Percentiles rank a stretch among this genome's conserved stretches.
Conservation (phyloP, 2,329 filamentous ascomycete genomes). For the Tolypocladium paradoxum region DNA sequence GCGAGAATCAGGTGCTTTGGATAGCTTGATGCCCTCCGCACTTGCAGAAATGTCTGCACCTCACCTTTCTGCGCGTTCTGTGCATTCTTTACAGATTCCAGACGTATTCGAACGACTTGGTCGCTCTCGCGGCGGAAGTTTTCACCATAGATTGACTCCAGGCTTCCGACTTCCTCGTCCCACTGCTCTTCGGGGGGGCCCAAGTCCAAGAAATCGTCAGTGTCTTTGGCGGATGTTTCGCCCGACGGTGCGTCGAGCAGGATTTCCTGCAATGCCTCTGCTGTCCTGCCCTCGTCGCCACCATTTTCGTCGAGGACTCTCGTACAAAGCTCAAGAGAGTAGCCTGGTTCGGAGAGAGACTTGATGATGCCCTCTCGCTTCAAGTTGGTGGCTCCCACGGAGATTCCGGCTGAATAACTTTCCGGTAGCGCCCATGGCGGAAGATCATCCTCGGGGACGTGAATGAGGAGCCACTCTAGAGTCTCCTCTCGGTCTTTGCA, state of each 20-base stretch:
- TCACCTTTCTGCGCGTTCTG: conserved; percentile 35
- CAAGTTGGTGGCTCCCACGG: conserved; percentile 71
- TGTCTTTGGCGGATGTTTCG: conserved; percentile 8
- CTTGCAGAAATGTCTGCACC: conserved; percentile 49
- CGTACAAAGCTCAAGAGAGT: conserved; percentile 73
- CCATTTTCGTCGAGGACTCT: conserved; percentile 60
- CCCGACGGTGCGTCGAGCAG: conserved; percentile 14
- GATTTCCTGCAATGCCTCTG: conserved; percentile 62
- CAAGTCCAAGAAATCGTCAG: conserved; percentile 34
- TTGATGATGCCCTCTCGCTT: conserved; percentile 75
- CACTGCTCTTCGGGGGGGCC: conserved; percentile 55
- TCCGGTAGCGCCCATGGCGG: conserved; percentile 86
- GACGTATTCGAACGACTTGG: conserved; percentile 58
- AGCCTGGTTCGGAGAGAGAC: conserved; percentile 70
- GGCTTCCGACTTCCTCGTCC: conserved; percentile 73
- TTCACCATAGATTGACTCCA: conserved; percentile 80
- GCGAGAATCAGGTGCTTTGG: conserved; percentile 61
- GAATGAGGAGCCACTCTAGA: conserved; percentile 90
- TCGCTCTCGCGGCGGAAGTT: conserved; percentile 51
- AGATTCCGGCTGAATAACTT: conserved; percentile 82
- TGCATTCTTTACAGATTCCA: conserved; percentile 46
- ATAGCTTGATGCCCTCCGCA: conserved; percentile 64
- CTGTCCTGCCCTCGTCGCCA: conserved; percentile 66
- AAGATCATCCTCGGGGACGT: conserved; percentile 95
- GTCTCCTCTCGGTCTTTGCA: conserved; percentile 90